These are phyloP conservation scores for Venturia aucupariae DNA, from an alignment of 2,329 filamentous ascomycete species.

Conservation along the genomic window DNA sequence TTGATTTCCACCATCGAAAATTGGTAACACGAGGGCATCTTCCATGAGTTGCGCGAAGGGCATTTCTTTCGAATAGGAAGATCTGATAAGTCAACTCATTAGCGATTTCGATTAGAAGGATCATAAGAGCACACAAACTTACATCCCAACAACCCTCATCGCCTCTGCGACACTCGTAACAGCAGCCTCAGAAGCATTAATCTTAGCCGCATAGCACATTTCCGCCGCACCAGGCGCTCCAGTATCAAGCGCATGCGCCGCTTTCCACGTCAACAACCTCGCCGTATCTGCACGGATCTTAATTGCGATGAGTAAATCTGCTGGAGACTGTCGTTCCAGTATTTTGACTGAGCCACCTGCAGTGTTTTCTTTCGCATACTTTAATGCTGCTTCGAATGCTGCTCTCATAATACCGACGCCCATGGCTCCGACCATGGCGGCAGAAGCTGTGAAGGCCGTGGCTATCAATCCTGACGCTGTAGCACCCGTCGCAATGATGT, in stretches of 20 bases:
- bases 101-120: constrained; percentile 2
- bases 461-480: constrained; percentile 36
- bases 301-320: no score
- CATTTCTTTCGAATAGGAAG: constrained; percentile 33
- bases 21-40: constrained; percentile 38
- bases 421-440: constrained; percentile 47
- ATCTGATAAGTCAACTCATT: constrained; percentile 17
- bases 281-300: no score
- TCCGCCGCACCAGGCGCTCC: no score
- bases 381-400: constrained; percentile 43
- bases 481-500: constrained; percentile 38
- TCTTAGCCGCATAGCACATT: no score
- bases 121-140: neutral
- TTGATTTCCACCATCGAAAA: constrained; percentile 47
- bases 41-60: constrained; percentile 38
- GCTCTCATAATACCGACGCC: constrained; percentile 44
- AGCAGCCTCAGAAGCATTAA: no score
- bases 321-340: no score
- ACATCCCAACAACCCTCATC: neutral
- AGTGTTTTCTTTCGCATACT: constrained; percentile 35
- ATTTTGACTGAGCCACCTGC: no score
- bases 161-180: no score
- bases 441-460: constrained; percentile 35
- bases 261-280: no score
- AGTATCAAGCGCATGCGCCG: no score